Conservation (phyloP, 352 stramenopile species). For the Phytopythium aichiense region DNA sequence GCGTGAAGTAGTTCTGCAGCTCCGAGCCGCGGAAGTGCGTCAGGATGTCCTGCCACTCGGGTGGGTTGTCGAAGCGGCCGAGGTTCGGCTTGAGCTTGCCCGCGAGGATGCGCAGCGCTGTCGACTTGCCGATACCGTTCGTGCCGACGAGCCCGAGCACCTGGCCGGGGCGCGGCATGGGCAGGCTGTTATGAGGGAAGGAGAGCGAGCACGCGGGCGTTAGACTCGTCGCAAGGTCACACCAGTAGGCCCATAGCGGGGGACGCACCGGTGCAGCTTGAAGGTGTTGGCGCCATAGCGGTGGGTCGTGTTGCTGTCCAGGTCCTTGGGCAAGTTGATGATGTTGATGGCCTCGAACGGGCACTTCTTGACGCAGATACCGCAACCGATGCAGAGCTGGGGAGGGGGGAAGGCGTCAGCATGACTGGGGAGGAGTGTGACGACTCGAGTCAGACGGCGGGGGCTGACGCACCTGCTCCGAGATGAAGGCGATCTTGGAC, state of each 20-base stretch:
- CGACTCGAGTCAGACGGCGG: neutral
- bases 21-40: conserved; percentile 97
- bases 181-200: conserved; percentile 45
- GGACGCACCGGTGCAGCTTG: conserved; percentile 94
- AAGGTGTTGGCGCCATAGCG: conserved; percentile 99
- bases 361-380: conserved; percentile 99
- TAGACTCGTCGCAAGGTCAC: neutral
- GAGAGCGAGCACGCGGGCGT: conserved; percentile 9
- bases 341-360: conserved; percentile 99
- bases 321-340: conserved; percentile 99
- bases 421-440: conserved; percentile 17
- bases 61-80: conserved; percentile 93
- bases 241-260: neutral
- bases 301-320: conserved; percentile 99
- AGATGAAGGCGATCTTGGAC: conserved; percentile 98
- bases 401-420: neutral
- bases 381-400: conserved; percentile 98
- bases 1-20: conserved; percentile 99
- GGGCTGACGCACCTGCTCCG: conserved; percentile 64
- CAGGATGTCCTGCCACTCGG: conserved; percentile 99
- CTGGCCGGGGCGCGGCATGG: conserved; percentile 97
- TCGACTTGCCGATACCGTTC: conserved; percentile 99
- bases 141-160: conserved; percentile 98
- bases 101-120: conserved; percentile 98
- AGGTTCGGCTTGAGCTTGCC: conserved; percentile 99